Conservation (phyloP, 352 stramenopile species). For the Phytophthora pini region DNA sequence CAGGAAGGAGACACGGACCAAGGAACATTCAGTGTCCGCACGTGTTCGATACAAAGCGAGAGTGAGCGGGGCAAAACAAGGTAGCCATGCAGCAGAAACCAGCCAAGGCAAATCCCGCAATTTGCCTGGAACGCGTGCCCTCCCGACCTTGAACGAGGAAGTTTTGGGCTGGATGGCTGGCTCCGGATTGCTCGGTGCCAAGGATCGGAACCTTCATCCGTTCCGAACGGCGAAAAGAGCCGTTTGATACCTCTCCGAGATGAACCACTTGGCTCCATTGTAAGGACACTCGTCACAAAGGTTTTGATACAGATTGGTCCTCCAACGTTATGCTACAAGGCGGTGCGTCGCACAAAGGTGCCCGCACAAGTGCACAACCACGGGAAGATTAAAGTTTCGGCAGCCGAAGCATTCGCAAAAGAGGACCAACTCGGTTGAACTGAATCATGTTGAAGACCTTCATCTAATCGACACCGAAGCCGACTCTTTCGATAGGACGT, state of each 20-base stretch:
- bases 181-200: conserved; percentile 5
- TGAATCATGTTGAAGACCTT: conserved; percentile 15
- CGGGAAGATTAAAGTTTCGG: conserved; percentile 9
- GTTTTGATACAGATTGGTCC: background rate
- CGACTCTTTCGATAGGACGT: conserved; percentile 43
- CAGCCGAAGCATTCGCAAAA: background rate
- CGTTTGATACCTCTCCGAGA: conserved; percentile 18
- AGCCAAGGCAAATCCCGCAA: conserved; percentile 31
- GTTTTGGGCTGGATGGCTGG: conserved; percentile 15
- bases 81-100: conserved; percentile 26
- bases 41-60: conserved; percentile 27
- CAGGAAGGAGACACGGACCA: conserved; percentile 30
- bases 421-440: no score
- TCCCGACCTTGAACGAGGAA: conserved; percentile 4
- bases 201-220: background rate
- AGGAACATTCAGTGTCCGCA: conserved; percentile 24
- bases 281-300: conserved; percentile 9
- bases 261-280: conserved; percentile 22
- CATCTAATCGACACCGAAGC: conserved; percentile 23
- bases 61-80: conserved; percentile 24
- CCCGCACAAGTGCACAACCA: conserved; percentile 20
- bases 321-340: conserved; percentile 6
- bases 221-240: conserved; percentile 26
- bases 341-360: conserved; percentile 5
- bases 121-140: conserved; percentile 23